Evolutionary conservation across 345 rosid species (phyloP).

Genomic region (Eucalyptus regnans): DNA sequence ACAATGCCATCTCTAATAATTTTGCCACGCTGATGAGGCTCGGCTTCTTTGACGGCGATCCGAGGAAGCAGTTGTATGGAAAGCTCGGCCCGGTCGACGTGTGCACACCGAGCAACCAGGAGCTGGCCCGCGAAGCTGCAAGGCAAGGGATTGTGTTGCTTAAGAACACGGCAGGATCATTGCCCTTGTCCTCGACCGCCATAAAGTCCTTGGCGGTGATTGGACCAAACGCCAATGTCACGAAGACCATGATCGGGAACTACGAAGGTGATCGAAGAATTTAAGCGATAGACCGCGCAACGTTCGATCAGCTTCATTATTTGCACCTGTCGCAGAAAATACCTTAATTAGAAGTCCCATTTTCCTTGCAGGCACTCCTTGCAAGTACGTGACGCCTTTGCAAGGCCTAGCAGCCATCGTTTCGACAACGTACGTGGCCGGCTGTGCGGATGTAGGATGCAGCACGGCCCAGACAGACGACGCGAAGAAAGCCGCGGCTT

Average conservation of each 20-base stretch:
- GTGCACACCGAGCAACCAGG: conserved; percentile 58
- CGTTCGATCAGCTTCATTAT: not conserved
- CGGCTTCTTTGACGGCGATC: conserved; percentile 93
- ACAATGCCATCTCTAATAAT: conserved; percentile 66
- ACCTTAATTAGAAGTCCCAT: not conserved
- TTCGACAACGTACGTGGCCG: conserved; percentile 41
- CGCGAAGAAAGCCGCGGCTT: conserved; percentile 41
- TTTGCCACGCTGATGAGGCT: conserved; percentile 78
- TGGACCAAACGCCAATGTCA: conserved; percentile 91
- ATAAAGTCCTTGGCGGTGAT: conserved; percentile 67
- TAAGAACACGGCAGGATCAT: conserved; percentile 41
- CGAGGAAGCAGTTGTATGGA: conserved; percentile 60
- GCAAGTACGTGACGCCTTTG: conserved; percentile 78
- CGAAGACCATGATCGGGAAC: conserved; percentile 94
- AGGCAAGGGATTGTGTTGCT: conserved; percentile 93
- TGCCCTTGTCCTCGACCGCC: conserved; percentile 56
- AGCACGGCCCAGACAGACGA: conserved; percentile 43
- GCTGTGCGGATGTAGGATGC: conserved; percentile 71
- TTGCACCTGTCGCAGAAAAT: not conserved
- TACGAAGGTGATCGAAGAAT: conserved; percentile 42
- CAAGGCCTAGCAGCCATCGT: conserved; percentile 57
- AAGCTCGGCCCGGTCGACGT: conserved; percentile 75
- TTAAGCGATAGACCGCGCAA: not conserved
- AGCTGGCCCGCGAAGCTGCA: conserved; percentile 78
- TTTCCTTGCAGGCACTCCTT: conserved; percentile 49